A percentile compares a stretch with the other conserved stretches of the same genome.
phyloP scores from a whole-genome alignment of 352 stramenopile genomes.

The Globisporangium alternatum region DNA sequence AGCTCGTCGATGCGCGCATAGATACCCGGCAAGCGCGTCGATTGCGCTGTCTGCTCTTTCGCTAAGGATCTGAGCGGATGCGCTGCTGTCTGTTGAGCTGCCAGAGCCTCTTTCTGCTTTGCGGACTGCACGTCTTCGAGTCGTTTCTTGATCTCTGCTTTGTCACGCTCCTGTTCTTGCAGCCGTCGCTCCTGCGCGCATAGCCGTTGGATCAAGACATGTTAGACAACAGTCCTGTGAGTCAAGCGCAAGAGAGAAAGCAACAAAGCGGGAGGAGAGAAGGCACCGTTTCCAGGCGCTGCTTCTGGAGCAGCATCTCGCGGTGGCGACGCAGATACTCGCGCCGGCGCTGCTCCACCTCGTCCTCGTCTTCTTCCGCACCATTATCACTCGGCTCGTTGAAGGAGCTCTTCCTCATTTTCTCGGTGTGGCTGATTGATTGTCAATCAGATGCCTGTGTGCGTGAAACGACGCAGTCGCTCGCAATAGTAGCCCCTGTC shows the following conservation, averaged over 20 bases:
- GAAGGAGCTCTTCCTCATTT: not conserved
- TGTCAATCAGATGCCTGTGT: not conserved
- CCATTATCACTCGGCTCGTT: not conserved
- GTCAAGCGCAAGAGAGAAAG: not conserved
- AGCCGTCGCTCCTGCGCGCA: slow-evolving; percentile 28
- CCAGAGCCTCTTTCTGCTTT: slow-evolving; percentile 15
- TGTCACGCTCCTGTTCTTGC: slow-evolving; percentile 29
- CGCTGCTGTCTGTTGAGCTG: not conserved
- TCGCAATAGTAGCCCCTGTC: not conserved
- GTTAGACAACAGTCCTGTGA: not conserved
- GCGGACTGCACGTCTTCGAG: slow-evolving; percentile 23
- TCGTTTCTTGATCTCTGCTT: slow-evolving; percentile 24
- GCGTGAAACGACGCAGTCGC: slow-evolving; percentile 3
- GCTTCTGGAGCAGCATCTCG: slow-evolving; percentile 46
- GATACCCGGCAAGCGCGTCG: slow-evolving; percentile 26
- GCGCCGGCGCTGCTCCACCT: slow-evolving; percentile 36
- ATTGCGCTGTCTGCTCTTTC: not conserved
- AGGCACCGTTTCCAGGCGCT: slow-evolving; percentile 53
- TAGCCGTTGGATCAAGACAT: not conserved
- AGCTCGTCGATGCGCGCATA: slow-evolving; percentile 54
- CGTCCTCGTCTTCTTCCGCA: slow-evolving; percentile 22
- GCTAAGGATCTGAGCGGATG: not conserved
- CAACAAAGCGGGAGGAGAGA: not conserved
- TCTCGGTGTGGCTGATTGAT: not conserved
- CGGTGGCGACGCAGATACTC: slow-evolving; percentile 44